phyloP scores from a whole-genome alignment of 495 filamentous ascomycete species.

The Jackrogersella multiformis region DNA sequence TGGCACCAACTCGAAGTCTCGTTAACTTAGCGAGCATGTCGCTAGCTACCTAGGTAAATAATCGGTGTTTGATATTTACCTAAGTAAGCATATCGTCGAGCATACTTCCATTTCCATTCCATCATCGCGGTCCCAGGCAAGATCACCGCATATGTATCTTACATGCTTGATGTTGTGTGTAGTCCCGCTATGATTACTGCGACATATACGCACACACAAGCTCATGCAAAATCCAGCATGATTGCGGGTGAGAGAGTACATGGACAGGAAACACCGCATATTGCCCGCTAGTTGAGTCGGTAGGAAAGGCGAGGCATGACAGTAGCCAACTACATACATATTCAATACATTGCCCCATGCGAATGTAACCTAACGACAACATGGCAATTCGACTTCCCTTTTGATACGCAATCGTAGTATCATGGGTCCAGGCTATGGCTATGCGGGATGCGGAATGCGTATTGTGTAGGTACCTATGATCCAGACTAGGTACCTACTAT shows the following conservation, averaged over 20 bases:
- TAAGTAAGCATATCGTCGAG: neutral
- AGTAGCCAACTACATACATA: constrained; percentile 14
- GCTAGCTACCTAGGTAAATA: too few relatives aligned
- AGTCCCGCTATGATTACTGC: constrained; percentile 22
- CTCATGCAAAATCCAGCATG: constrained; percentile 18
- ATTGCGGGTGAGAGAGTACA: neutral
- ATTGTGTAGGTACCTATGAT: neutral
- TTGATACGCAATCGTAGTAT: constrained; percentile 30
- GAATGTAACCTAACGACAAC: constrained; percentile 34
- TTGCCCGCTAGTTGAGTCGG: constrained; percentile 8
- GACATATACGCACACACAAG: too few relatives aligned
- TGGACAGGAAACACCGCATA: constrained; percentile 21
- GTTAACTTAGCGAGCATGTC: constrained; percentile 5
- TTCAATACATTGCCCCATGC: constrained; percentile 30
- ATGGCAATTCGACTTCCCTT: constrained; percentile 36
- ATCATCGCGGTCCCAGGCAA: constrained; percentile 1
- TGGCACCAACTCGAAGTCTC: neutral
- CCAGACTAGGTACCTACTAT: neutral
- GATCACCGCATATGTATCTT: constrained; percentile 8
- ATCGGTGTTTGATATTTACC: constrained; percentile 4
- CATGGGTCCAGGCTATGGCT: constrained; percentile 12
- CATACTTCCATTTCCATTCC: neutral
- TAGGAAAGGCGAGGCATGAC: constrained; percentile 17
- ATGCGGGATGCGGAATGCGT: constrained; percentile 4
- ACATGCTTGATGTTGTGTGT: constrained; percentile 7